These are phyloP conservation scores for Teratosphaeria epicoccoides DNA, from an alignment of 2,329 filamentous ascomycete species.

Conservation along the genomic window DNA sequence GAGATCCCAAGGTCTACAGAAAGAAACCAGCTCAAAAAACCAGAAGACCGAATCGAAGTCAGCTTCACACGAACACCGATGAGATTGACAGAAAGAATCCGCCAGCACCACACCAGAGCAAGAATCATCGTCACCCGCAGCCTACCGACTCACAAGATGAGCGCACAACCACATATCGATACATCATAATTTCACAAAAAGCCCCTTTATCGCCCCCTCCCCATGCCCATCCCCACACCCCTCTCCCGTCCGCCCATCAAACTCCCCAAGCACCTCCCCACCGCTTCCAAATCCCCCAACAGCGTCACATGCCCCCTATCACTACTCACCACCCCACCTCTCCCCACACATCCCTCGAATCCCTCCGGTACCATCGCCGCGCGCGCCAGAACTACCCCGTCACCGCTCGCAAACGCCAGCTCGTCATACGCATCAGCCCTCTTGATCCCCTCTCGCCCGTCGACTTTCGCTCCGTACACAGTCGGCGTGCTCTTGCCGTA, in stretches of 20 bases:
- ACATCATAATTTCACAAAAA: too few species aligned
- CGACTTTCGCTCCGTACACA: constrained; percentile 68
- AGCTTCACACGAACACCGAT: too few species aligned
- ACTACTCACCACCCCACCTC: constrained; percentile 63
- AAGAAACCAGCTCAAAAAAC: too few species aligned
- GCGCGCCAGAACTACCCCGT: constrained; percentile 77
- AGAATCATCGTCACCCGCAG: too few species aligned
- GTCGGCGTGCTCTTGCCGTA: constrained; percentile 84
- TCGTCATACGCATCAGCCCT: constrained; percentile 74
- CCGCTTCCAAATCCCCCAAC: constrained; percentile 70
- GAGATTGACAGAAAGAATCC: too few species aligned
- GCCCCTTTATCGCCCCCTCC: too few species aligned
- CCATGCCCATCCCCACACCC: constrained; percentile 56
- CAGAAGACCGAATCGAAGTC: too few species aligned
- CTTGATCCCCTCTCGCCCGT: constrained; percentile 61
- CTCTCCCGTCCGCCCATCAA: constrained; percentile 56
- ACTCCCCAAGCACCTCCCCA: constrained; percentile 63
- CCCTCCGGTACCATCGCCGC: constrained; percentile 77
- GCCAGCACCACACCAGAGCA: too few species aligned
- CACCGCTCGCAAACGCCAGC: constrained; percentile 73
- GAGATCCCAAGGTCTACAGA: too few species aligned
- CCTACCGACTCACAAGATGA: too few species aligned
- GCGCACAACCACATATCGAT: too few species aligned
- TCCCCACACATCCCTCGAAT: constrained; percentile 58
- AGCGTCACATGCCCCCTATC: constrained; percentile 82